Evolutionary conservation across 495 filamentous ascomycete genomes (phyloP), one percentile per base, ranked within the genome.

Genomic region (Podospora pseudocomata): DNA sequence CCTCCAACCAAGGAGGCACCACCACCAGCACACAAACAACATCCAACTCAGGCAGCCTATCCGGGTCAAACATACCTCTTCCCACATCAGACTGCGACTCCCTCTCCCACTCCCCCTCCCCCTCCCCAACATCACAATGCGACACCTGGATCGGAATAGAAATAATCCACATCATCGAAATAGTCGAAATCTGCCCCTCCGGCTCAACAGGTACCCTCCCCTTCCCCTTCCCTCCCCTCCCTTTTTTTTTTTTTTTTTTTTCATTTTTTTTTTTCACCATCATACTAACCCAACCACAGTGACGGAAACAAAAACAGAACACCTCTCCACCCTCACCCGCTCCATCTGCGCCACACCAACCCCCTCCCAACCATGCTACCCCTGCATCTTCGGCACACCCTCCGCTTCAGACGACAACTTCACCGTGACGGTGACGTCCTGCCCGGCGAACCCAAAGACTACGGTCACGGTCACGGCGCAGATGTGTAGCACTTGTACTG

Each of bases 301-400:
- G n/a, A 76, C 72, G 0, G 60, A 68, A 44, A 76, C 73, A 1
- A 23, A 58, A 16, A 76, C 73, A 11, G 54, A 71, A 32, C 60
- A 60, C 55, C 67, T 76, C 13, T 67, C 72, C 55, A 81, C 80
- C 0, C 66, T 75, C 54, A 71, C 73, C 0, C 74, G 77, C 34
- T 76, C 79, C n/a, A 82, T 82, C 63, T 81, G 77, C 72, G 69
- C 78, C 34, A 78, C 77, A 5, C 71, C 73, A 1, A 74, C 74
- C 3, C 67, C 77, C 2, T 73, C 72, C 60, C 71, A 69, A 34
- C 78, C 79, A 9, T 82, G 80, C 66, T 82, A 81, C 26, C 75
- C 76, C 15, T 82, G 80, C 64, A 71, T 75, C 30, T 70, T 72
- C 55, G 68, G 66, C 11, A 68, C 72, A 15, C 69, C 69, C 15